phyloP scores from a whole-genome alignment of 176 grass and related monocot genomes.

The Cenchrus purpureus region DNA sequence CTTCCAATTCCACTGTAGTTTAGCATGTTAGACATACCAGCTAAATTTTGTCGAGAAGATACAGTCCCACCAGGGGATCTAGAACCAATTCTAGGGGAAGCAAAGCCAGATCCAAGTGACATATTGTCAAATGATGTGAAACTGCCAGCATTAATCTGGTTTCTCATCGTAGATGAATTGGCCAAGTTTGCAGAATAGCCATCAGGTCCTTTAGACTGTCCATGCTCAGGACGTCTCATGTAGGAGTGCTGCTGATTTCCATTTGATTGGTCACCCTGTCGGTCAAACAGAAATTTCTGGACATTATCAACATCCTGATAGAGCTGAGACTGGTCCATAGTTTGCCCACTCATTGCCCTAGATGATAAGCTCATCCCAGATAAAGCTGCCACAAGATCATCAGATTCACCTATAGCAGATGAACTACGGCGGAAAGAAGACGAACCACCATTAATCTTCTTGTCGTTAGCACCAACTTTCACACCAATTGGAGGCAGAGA shows the following conservation, averaged over 20 bases:
- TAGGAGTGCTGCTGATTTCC: slow-evolving; percentile 52
- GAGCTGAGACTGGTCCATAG: slow-evolving; percentile 58
- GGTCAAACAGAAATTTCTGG: slow-evolving; percentile 55
- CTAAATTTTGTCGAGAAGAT: slow-evolving; percentile 61
- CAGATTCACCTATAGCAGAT: slow-evolving; percentile 50
- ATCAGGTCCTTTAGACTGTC: slow-evolving; percentile 47
- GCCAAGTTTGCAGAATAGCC: slow-evolving; percentile 44
- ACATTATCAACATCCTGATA: slow-evolving; percentile 68
- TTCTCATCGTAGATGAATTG: slow-evolving; percentile 60
- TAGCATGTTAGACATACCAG: slow-evolving; percentile 51
- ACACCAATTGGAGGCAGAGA: slow-evolving; percentile 74
- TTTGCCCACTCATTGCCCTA: slow-evolving; percentile 45
- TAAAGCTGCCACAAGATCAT: slow-evolving; percentile 65
- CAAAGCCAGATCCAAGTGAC: slow-evolving; percentile 47
- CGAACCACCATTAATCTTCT: slow-evolving; percentile 60
- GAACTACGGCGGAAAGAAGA: slow-evolving; percentile 64
- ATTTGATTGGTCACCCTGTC: slow-evolving; percentile 48
- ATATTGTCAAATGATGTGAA: slow-evolving; percentile 54
- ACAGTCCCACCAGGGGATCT: slow-evolving; percentile 57
- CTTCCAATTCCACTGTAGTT: slow-evolving; percentile 57
- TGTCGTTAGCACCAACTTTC: slow-evolving; percentile 61
- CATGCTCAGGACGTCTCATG: slow-evolving; percentile 47
- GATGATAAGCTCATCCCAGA: slow-evolving; percentile 69
- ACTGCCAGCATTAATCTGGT: slow-evolving; percentile 61
- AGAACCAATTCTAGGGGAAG: slow-evolving; percentile 53